Conservation (phyloP, 306 rosid genomes). For the Carpinus viminea region DNA sequence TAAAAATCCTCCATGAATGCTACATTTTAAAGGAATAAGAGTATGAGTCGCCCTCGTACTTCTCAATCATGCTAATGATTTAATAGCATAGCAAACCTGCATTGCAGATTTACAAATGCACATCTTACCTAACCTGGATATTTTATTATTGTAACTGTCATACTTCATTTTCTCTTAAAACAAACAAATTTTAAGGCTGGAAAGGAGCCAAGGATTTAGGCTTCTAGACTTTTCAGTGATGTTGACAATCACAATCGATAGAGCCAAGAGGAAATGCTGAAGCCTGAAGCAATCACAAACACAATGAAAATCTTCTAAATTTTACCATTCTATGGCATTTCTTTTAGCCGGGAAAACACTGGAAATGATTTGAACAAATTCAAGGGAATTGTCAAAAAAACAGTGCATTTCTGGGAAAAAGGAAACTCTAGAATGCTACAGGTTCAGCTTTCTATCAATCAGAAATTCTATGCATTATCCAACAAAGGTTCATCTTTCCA, state of each 20-base stretch:
- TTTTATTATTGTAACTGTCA: constrained; percentile 3
- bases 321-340: background rate
- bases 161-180: constrained; percentile 23
- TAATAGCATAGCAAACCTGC: constrained; percentile 12
- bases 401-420: background rate
- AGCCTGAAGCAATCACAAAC: background rate
- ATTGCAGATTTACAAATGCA: constrained; percentile 27
- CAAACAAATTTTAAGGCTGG: background rate
- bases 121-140: constrained; percentile 23
- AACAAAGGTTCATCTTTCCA: background rate
- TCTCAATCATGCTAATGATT: constrained; percentile 7
- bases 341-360: no score
- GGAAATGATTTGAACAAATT: no score
- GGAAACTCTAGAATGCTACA: background rate
- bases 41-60: background rate
- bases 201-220: background rate
- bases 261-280: background rate
- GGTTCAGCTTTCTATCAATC: no score
- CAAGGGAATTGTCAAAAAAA: background rate
- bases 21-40: background rate
- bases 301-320: background rate
- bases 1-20: background rate
- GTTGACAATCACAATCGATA: background rate
- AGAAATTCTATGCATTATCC: background rate
- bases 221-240: constrained; percentile 11